These are phyloP conservation scores for Phytophthora tubulina DNA, from an alignment of 352 stramenopile genomes.

Conservation along the genomic window DNA sequence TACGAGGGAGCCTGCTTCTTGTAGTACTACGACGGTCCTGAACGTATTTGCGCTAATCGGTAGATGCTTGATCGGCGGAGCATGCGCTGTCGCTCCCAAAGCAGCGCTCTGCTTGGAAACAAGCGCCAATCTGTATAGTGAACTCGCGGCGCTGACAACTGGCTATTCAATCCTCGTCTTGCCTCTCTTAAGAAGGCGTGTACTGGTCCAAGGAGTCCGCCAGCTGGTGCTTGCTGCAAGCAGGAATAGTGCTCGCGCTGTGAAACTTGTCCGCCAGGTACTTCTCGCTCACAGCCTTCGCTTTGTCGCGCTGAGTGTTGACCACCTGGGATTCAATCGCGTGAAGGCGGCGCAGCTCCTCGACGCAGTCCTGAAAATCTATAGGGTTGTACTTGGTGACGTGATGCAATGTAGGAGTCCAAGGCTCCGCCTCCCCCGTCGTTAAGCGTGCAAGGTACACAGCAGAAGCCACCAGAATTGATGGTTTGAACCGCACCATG, in stretches of 20 bases:
- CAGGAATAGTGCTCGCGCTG: constrained; percentile 56
- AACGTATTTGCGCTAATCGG: constrained; percentile 17
- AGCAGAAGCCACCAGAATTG: constrained; percentile 71
- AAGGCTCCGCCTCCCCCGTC: constrained; percentile 66
- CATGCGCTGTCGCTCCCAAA: constrained; percentile 13
- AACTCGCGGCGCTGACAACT: constrained; percentile 9
- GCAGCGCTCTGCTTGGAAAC: constrained; percentile 5
- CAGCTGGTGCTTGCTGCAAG: constrained; percentile 53
- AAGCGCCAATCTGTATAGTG: constrained; percentile 9
- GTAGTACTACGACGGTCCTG: constrained; percentile 33
- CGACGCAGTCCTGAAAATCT: constrained; percentile 73
- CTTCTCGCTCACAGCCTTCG: constrained; percentile 87
- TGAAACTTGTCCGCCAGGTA: constrained; percentile 79
- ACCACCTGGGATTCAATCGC: constrained; percentile 68
- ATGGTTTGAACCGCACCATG: constrained; percentile 81
- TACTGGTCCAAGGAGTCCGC: constrained; percentile 62
- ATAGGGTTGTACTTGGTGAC: constrained; percentile 79
- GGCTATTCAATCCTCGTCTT: constrained; percentile 9
- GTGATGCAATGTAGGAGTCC: constrained; percentile 86
- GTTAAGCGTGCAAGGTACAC: constrained; percentile 82
- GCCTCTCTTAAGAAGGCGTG: constrained; percentile 32
- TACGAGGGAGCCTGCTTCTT: constrained; percentile 32
- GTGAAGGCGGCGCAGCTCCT: constrained; percentile 74
- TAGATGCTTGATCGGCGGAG: constrained; percentile 13
- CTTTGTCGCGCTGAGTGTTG: constrained; percentile 74